Base-by-base conservation (phyloP, 352 stramenopile genomes). In the Saprolegnia parasitica region DNA sequence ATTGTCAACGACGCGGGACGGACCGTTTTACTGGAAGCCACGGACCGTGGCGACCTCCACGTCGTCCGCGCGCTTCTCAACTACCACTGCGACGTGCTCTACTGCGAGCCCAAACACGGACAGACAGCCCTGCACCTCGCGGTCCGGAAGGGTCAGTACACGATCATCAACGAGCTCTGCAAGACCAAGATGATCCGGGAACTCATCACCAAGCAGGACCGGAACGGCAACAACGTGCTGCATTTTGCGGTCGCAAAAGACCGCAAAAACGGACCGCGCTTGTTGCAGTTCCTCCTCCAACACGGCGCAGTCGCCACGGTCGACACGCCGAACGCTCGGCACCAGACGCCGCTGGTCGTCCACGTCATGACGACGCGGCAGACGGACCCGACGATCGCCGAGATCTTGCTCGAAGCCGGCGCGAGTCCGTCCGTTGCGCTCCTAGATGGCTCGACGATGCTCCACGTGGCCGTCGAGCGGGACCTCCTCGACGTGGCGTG, bases 341-440 rank as follows among this genome's bases (percentile, higher is more conserved):
- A 92, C 50, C 86, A 95, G 68, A 88, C 79, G 26, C 86, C 84
- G 20, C 67, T 95, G 21, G 84, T 90, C 1, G 86, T 95, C 6
- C 84, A 93, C 76, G 84, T 95, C 55, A 86, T 95, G 80, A 95
- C 86, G 15, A 93, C 86, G 10, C 83, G 86, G 23, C 86, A 93
- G 65, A 92, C 84, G 8, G 86, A 95, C 56, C 80, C 86, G 49
- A 81, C 82, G 9, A 92, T 93, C 65, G 80, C 87, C 8, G 81
- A 92, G 39, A 68, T 90, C 15, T 90, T 95, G 63, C 70, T 93
- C 6, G 56, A 73, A 23, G 79, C 82, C 67, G 79, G 81, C 40
- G 83, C 86, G 5, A 83, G 91, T 65, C 75, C 82, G 3, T 90
- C 90, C 54, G 83, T 90, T n/a, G 60, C 82, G 46, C 78, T 95